These are phyloP conservation scores for Pulveroboletus sp. DNA, from an alignment of 768 basidiomycete species.

Conservation along the genomic window DNA sequence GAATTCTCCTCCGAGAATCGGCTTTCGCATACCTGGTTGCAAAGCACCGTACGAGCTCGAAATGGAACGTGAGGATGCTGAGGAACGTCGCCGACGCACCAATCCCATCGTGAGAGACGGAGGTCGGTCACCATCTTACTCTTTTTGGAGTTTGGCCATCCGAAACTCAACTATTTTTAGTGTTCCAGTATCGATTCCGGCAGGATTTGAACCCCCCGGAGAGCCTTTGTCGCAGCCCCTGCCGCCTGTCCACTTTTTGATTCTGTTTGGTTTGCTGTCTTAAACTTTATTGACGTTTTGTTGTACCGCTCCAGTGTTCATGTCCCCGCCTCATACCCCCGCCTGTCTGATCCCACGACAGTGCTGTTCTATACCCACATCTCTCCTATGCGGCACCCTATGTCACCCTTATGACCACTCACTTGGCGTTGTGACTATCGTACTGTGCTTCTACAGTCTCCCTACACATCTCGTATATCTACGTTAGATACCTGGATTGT, in stretches of 20 bases:
- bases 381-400: conserved; percentile 17
- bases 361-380: conserved; percentile 17
- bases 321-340: conserved; percentile 16
- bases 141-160: neutral
- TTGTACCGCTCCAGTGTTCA: conserved; percentile 21
- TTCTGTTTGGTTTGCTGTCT: neutral
- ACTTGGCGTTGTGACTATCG: conserved; percentile 12
- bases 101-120: conserved; percentile 69
- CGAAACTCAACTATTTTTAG: conserved; percentile 25
- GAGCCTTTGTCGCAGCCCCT: conserved; percentile 42
- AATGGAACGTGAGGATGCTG: conserved; percentile 62
- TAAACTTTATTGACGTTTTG: conserved; percentile 21
- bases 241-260: conserved; percentile 58
- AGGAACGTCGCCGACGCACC: conserved; percentile 40
- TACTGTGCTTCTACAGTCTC: conserved; percentile 24
- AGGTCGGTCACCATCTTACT: conserved; percentile 27
- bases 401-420: conserved; percentile 12
- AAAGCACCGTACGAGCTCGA: conserved; percentile 66
- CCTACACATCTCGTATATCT: conserved; percentile 14
- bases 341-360: neutral
- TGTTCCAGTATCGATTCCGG: conserved; percentile 64
- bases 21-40: conserved; percentile 58
- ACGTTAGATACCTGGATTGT: conserved; percentile 17
- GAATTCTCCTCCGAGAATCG: conserved; percentile 34
- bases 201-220: conserved; percentile 43